phyloP scores from a whole-genome alignment of 805 yeast species.

The Pichia insulana region DNA sequence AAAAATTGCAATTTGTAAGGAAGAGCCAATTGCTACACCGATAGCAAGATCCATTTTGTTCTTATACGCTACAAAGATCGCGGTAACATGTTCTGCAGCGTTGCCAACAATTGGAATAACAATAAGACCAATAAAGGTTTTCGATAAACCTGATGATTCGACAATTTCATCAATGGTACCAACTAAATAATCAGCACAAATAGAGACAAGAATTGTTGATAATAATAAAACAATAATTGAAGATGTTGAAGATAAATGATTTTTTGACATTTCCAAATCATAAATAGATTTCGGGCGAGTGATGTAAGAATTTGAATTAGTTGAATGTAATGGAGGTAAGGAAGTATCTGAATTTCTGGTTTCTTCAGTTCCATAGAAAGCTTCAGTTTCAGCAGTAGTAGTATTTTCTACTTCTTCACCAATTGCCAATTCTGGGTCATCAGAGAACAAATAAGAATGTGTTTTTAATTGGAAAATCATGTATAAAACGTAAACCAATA shows the following conservation, averaged over 20 bases:
- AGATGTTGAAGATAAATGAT: conserved; percentile 43
- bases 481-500: conserved; percentile 69
- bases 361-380: not conserved
- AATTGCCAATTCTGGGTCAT: conserved; percentile 26
- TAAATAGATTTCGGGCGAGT: conserved; percentile 25
- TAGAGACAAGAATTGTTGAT: conserved; percentile 72
- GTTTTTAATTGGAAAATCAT: conserved; percentile 83
- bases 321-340: not conserved
- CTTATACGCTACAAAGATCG: conserved; percentile 88
- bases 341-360: too few species aligned
- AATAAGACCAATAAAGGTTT: conserved; percentile 90
- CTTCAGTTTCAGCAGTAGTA: conserved; percentile 5
- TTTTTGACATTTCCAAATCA: conserved; percentile 19
- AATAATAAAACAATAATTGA: conserved; percentile 48
- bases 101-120: conserved; percentile 96
- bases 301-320: conserved; percentile 23
- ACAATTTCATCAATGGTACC: conserved; percentile 90
- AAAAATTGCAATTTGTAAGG: conserved; percentile 89
- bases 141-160: conserved; percentile 73
- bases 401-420: conserved; percentile 1
- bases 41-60: conserved; percentile 96
- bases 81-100: conserved; percentile 98
- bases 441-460: conserved; percentile 69
- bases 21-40: conserved; percentile 94
- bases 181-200: conserved; percentile 90